Evolutionary conservation across 352 stramenopile species (phyloP).

Genomic region (Phytophthora ramorum): DNA sequence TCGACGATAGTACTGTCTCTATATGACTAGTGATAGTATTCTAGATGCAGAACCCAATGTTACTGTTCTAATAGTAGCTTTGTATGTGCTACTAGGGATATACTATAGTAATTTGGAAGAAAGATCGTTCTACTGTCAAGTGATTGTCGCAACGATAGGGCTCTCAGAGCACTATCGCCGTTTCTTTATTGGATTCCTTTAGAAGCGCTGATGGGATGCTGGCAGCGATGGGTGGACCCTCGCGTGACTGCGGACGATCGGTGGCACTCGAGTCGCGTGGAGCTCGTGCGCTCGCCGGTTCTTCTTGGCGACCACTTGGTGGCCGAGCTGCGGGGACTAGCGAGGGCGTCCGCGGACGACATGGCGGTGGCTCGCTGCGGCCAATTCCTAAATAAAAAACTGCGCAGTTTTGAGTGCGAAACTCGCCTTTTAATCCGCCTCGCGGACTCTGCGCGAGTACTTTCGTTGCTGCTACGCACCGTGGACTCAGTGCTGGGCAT

Average conservation of each 20-base stretch:
- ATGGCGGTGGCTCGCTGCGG: slow-evolving; percentile 8
- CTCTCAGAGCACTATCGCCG: no score
- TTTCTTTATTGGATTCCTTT: no score
- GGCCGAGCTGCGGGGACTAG: slow-evolving; percentile 6
- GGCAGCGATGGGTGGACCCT: slow-evolving; percentile 19
- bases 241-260: slow-evolving; percentile 8
- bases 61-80: no score
- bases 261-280: slow-evolving; percentile 19
- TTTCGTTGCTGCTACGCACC: slow-evolving; percentile 22
- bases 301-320: slow-evolving; percentile 23
- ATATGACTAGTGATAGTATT: no score
- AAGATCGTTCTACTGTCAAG: no score
- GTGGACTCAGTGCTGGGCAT: slow-evolving; percentile 17
- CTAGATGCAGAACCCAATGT: no score
- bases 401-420: slow-evolving; percentile 23
- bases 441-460: slow-evolving; percentile 22
- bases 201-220: slow-evolving; percentile 6
- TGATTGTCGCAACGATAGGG: no score
- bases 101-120: no score
- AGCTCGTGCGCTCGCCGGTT: background rate
- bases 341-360: background rate
- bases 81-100: no score
- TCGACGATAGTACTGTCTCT: no score
- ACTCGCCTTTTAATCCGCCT: slow-evolving; percentile 24
- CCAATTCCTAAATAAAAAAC: slow-evolving; percentile 20